A percentile compares a stretch with the other conserved stretches of the same genome.
phyloP scores from a whole-genome alignment of 176 grass and related monocot species.

The Melocanna baccifera region DNA sequence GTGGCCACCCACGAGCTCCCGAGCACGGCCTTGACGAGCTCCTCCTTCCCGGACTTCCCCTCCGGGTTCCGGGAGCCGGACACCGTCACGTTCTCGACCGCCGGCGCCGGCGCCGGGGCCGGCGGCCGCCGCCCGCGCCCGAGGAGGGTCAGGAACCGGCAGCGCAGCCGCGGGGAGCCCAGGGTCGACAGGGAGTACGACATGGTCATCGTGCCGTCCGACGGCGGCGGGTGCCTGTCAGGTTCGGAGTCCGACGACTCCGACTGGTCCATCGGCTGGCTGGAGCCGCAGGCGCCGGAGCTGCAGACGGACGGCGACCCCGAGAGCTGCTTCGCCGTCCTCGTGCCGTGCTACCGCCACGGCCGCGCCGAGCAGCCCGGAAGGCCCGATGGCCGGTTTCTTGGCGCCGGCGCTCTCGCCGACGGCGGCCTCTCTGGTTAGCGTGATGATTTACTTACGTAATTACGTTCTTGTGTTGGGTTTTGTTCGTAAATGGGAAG shows the following conservation, averaged over 20 bases:
- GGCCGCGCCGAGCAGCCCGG: conserved; percentile 35
- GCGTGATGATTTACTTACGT: background rate
- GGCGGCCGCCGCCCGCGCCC: conserved; percentile 1
- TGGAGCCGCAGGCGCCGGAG: conserved; percentile 59
- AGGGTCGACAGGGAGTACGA: conserved; percentile 72
- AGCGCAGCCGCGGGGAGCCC: conserved; percentile 40
- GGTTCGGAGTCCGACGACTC: conserved; percentile 73
- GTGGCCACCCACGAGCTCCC: conserved; percentile 29
- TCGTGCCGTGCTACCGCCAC: conserved; percentile 69
- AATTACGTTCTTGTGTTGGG: background rate
- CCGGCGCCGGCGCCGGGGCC: conserved; percentile 32
- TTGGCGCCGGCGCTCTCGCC: conserved; percentile 18
- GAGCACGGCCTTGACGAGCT: conserved; percentile 3
- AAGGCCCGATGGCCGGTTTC: conserved; percentile 31
- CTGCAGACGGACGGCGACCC: conserved; percentile 52
- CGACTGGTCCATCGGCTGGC: conserved; percentile 84
- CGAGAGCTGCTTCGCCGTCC: conserved; percentile 66
- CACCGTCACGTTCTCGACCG: conserved; percentile 30
- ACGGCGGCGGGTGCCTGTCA: conserved; percentile 64
- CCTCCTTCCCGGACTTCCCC: conserved; percentile 50
- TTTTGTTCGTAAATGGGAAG: background rate
- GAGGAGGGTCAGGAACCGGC: conserved; percentile 35
- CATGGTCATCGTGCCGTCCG: conserved; percentile 71
- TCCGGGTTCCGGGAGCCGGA: conserved; percentile 54
- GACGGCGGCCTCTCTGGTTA: conserved; percentile 48